These are phyloP conservation scores for Schizophyllum commune DNA, from an alignment of 1,284 basidiomycete species.

Conservation along the genomic window DNA sequence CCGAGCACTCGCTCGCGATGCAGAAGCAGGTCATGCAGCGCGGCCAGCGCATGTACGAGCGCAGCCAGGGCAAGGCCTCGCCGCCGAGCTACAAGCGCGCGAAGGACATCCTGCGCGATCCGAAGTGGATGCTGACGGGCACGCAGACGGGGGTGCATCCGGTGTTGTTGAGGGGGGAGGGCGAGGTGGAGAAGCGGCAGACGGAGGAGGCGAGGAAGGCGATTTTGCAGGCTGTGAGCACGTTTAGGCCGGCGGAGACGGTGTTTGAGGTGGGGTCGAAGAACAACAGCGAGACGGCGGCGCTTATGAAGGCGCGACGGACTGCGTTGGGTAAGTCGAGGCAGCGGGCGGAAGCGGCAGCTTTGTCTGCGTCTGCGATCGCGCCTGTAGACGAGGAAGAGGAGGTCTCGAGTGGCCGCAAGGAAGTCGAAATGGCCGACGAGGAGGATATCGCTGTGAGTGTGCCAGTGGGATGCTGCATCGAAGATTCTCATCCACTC, in stretches of 20 bases:
- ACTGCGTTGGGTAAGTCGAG: constrained; percentile 67
- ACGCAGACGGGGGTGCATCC: constrained; percentile 69
- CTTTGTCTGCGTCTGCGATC: constrained; percentile 23
- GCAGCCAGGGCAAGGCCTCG: constrained; percentile 87
- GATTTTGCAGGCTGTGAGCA: constrained; percentile 70
- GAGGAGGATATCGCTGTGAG: constrained; percentile 71
- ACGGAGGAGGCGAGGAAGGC: constrained; percentile 53
- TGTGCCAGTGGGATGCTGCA: constrained; percentile 6
- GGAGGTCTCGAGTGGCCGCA: constrained; percentile 26
- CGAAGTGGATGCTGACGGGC: constrained; percentile 64
- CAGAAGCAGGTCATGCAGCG: constrained; percentile 84
- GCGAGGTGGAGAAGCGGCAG: constrained; percentile 26
- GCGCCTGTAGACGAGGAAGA: constrained; percentile 29
- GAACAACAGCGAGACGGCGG: constrained; percentile 59
- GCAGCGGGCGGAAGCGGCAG: constrained; percentile 33
- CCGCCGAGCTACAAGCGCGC: constrained; percentile 81
- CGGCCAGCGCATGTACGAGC: constrained; percentile 92
- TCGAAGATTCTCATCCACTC: not conserved
- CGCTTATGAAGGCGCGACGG: constrained; percentile 86
- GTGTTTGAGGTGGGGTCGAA: constrained; percentile 86
- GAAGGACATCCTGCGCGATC: constrained; percentile 78
- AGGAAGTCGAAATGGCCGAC: constrained; percentile 58
- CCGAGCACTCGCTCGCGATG: constrained; percentile 62
- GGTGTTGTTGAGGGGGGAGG: constrained; percentile 38
- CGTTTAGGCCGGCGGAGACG: constrained; percentile 86